Evolutionary conservation across 139 green algal genomes (phyloP).

Genomic region (Eudorina sp.): DNA sequence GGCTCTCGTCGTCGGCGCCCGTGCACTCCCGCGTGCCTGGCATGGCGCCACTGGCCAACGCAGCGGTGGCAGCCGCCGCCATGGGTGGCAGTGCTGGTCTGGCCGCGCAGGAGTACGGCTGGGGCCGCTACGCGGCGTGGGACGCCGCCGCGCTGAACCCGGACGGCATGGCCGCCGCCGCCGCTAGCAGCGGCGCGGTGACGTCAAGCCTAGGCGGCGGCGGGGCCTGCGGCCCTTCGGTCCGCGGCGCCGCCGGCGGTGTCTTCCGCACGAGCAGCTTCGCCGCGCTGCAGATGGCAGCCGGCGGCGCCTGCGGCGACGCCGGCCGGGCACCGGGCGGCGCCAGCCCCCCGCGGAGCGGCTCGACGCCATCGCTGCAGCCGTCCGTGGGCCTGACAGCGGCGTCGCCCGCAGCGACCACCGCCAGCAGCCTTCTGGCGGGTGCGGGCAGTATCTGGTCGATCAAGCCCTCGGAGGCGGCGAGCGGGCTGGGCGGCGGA

Average conservation of each 20-base stretch:
- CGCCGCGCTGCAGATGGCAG: neutral
- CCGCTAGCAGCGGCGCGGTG: neutral
- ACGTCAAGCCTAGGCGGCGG: too few relatives aligned
- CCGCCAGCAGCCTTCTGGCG: constrained; percentile 8
- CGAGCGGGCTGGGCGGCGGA: neutral
- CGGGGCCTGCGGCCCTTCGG: neutral
- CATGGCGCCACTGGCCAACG: neutral
- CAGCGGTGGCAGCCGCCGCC: neutral
- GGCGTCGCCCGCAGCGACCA: neutral
- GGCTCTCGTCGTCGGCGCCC: constrained; percentile 25
- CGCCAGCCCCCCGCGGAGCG: neutral
- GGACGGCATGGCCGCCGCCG: neutral
- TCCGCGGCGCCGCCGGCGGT: neutral
- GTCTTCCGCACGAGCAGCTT: constrained; percentile 32
- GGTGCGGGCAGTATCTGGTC: constrained; percentile 34
- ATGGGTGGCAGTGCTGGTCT: neutral
- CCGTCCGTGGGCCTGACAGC: neutral
- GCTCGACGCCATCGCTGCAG: neutral
- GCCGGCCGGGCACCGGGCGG: too few relatives aligned
- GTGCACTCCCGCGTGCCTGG: neutral
- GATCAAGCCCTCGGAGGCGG: neutral
- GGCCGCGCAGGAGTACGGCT: neutral
- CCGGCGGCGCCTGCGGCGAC: neutral
- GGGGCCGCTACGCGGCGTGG: neutral
- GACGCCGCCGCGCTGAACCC: neutral